These are phyloP conservation scores for Talaromyces wortmannii DNA, from an alignment of 495 filamentous ascomycete genomes.

Conservation along the genomic window DNA sequence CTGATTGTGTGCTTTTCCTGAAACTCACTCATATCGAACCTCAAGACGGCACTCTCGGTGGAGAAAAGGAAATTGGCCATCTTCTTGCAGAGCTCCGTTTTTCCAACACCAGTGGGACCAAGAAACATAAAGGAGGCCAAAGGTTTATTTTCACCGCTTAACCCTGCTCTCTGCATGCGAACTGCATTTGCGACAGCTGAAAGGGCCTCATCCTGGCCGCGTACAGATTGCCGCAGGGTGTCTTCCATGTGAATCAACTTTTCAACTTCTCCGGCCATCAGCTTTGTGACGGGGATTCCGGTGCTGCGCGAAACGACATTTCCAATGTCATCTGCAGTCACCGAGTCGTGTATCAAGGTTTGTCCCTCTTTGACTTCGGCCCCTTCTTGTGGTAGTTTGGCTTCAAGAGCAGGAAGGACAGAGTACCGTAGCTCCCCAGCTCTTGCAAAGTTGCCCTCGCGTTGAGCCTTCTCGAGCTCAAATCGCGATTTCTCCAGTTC, in stretches of 20 bases:
- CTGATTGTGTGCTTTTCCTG: conserved; percentile 96
- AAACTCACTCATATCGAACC: conserved; percentile 98
- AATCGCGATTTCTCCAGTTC: conserved; percentile 76
- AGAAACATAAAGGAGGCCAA: conserved; percentile 96
- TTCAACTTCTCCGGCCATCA: conserved; percentile 88
- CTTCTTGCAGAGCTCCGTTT: conserved; percentile 96
- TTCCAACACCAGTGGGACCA: conserved; percentile 92
- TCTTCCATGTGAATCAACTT: conserved; percentile 95
- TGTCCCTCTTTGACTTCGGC: conserved; percentile 37
- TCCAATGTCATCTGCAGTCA: conserved; percentile 89
- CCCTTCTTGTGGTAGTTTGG: conserved; percentile 72
- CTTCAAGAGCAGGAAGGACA: conserved; percentile 72
- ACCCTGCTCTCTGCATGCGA: conserved; percentile 85
- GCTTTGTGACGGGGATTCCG: conserved; percentile 84
- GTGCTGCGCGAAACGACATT: conserved; percentile 85
- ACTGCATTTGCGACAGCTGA: conserved; percentile 89
- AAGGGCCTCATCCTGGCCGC: conserved; percentile 91
- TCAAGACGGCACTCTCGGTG: conserved; percentile 78
- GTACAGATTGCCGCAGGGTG: conserved; percentile 71
- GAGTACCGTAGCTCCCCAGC: conserved; percentile 86
- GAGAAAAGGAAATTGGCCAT: conserved; percentile 90
- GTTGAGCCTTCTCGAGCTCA: conserved; percentile 80
- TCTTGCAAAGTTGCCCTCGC: conserved; percentile 83
- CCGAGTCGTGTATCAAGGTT: conserved; percentile 81
- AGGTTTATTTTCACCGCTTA: conserved; percentile 86